Percentiles rank a stretch among this genome's conserved stretches.
Evolutionary conservation across 2,329 filamentous ascomycete species (phyloP).

Genomic region (Didymella lethalis): DNA sequence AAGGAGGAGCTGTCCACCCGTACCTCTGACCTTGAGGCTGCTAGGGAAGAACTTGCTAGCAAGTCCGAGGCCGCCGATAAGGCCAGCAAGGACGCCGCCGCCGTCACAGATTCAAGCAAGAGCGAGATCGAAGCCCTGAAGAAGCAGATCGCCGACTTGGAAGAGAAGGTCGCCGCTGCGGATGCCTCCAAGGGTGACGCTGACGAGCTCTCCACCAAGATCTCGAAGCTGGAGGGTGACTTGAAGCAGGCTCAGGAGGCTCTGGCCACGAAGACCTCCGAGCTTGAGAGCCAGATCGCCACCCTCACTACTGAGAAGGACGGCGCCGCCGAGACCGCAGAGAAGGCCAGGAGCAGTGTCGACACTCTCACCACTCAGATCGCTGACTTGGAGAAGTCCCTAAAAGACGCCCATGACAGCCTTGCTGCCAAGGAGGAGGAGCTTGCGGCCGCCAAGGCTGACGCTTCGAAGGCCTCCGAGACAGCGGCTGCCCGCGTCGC

Average conservation of each 20-base stretch:
- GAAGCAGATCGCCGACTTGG: constrained; percentile 34
- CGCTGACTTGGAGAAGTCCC: constrained; percentile 23
- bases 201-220: constrained; percentile 37
- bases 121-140: constrained; percentile 34
- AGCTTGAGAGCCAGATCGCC: constrained; percentile 32
- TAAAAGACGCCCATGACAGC: constrained; percentile 24
- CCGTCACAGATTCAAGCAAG: constrained; percentile 32
- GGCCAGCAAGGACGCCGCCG: constrained; percentile 32
- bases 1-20: constrained; percentile 35
- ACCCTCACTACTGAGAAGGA: constrained; percentile 33
- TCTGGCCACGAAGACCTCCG: constrained; percentile 34
- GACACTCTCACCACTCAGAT: constrained; percentile 36
- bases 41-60: constrained; percentile 24
- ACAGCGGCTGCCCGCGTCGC: constrained; percentile 23
- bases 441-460: constrained; percentile 23
- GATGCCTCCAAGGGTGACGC: constrained; percentile 39
- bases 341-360: constrained; percentile 35
- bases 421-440: constrained; percentile 26
- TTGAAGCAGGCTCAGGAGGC: constrained; percentile 38
- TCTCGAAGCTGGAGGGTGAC: constrained; percentile 38
- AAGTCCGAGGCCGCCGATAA: constrained; percentile 24
- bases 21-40: constrained; percentile 39
- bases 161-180: constrained; percentile 36
- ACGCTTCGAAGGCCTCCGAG: constrained; percentile 27
- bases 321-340: constrained; percentile 34